These are phyloP conservation scores for Colletotrichum gigasporum DNA, from an alignment of 2,329 filamentous ascomycete genomes.

Conservation along the genomic window DNA sequence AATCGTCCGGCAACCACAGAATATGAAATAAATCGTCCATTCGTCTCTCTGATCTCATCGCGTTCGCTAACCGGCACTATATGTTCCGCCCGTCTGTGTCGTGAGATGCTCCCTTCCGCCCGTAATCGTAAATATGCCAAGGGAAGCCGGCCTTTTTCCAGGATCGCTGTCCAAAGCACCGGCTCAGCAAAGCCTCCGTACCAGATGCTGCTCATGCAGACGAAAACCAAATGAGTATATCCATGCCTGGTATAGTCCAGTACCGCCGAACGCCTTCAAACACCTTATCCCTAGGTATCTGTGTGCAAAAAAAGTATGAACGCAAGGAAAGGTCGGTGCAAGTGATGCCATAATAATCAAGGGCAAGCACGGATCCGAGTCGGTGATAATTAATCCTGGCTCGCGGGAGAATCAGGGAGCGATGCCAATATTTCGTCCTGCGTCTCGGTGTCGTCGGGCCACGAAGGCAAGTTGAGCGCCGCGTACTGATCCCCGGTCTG, in stretches of 20 bases:
- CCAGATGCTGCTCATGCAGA: constrained; percentile 14
- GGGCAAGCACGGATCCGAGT: not conserved
- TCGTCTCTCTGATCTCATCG: constrained; percentile 3
- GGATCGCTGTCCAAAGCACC: not conserved
- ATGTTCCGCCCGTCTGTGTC: constrained; percentile 14
- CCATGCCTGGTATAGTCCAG: constrained; percentile 16
- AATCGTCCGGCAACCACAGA: not conserved
- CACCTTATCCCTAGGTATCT: constrained; percentile 26
- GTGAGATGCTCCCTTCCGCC: constrained; percentile 15
- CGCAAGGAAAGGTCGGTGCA: constrained; percentile 3
- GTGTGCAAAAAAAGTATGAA: constrained; percentile 4
- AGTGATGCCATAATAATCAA: constrained; percentile 11
- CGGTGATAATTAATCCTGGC: constrained; percentile 7
- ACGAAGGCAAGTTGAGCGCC: constrained; percentile 47
- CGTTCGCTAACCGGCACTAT: constrained; percentile 11
- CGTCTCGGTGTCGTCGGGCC: constrained; percentile 46
- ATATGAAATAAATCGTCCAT: constrained; percentile 22
- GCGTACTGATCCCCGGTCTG: constrained; percentile 54
- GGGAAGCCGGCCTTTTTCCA: no score
- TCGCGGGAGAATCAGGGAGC: constrained; percentile 18
- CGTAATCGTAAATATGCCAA: constrained; percentile 10
- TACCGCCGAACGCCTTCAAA: constrained; percentile 23
- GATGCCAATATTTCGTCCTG: constrained; percentile 24
- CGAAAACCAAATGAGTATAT: constrained; percentile 18
- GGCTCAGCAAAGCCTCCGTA: not conserved